Percentiles rank a stretch among this genome's conserved stretches.
Evolutionary conservation across 495 filamentous ascomycete genomes (phyloP).

Genomic region (Daldinia decipiens): DNA sequence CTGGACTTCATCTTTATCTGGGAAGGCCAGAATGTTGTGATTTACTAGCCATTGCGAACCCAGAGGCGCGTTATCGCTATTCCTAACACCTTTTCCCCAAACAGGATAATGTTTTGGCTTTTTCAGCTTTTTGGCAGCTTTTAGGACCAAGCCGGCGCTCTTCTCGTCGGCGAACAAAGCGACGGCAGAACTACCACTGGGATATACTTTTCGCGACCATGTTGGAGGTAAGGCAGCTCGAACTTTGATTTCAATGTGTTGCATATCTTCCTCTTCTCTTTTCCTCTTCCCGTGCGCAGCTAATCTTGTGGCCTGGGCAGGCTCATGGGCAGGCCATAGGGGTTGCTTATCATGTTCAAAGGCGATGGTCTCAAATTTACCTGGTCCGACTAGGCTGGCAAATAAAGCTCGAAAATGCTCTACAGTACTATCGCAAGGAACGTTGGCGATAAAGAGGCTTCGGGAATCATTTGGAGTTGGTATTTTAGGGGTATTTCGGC

Average conservation of each 20-base stretch:
- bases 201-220: slow-evolving; percentile 79
- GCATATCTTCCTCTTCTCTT: slow-evolving; percentile 59
- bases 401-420: slow-evolving; percentile 80
- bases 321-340: slow-evolving; percentile 44
- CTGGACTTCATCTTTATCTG: slow-evolving; percentile 70
- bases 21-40: slow-evolving; percentile 76
- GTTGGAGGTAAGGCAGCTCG: slow-evolving; percentile 67
- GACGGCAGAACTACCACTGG: slow-evolving; percentile 79
- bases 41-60: slow-evolving; percentile 70
- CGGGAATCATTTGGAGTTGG: slow-evolving; percentile 76
- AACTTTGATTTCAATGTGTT: slow-evolving; percentile 63
- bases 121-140: slow-evolving; percentile 70
- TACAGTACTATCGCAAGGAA: slow-evolving; percentile 86
- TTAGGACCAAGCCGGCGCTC: slow-evolving; percentile 76
- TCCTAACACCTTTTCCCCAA: slow-evolving; percentile 72
- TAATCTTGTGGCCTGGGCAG: slow-evolving; percentile 53
- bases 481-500: slow-evolving; percentile 79
- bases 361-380: slow-evolving; percentile 76
- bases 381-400: slow-evolving; percentile 71
- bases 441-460: slow-evolving; percentile 86
- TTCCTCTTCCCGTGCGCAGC: slow-evolving; percentile 76
- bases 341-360: slow-evolving; percentile 68
- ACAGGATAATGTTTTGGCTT: slow-evolving; percentile 65
- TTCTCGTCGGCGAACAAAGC: slow-evolving; percentile 84
- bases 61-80: slow-evolving; percentile 61